phyloP scores from a whole-genome alignment of 2,329 filamentous ascomycete genomes.

The Colletotrichum cordylinicola region DNA sequence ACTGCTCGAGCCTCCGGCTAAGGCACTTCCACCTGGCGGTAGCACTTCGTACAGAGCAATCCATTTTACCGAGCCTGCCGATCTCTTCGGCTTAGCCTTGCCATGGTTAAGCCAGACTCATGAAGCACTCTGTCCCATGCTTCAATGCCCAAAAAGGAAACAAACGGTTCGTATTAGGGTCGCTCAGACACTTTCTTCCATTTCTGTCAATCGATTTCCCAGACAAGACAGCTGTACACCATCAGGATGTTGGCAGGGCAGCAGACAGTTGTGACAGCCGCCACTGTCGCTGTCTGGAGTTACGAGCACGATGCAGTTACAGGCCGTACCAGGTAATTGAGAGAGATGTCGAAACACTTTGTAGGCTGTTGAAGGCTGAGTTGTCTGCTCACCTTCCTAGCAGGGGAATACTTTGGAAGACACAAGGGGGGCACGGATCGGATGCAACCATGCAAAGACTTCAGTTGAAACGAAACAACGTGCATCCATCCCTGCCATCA shows the following conservation, averaged over 20 bases:
- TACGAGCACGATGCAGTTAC: neutral
- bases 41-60: neutral
- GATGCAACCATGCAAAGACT: constrained; percentile 2
- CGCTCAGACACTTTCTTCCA: constrained; percentile 2
- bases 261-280: constrained; percentile 8
- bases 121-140: neutral
- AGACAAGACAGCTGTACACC: constrained; percentile 13
- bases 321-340: neutral
- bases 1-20: neutral
- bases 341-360: constrained; percentile 11
- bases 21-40: neutral
- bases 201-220: neutral
- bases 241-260: neutral
- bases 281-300: neutral
- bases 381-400: neutral
- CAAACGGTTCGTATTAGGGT: neutral
- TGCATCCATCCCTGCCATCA: neutral
- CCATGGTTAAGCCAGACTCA: neutral
- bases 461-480: constrained; percentile 16
- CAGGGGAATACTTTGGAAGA: neutral
- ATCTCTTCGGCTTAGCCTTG: neutral
- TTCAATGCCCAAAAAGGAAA: neutral
- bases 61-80: neutral
- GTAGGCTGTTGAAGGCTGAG: neutral
- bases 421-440: constrained; percentile 1